Percentiles rank a stretch among this genome's conserved stretches.
Conservation (phyloP, 768 basidiomycete species). For the Serendipita sp. region DNA sequence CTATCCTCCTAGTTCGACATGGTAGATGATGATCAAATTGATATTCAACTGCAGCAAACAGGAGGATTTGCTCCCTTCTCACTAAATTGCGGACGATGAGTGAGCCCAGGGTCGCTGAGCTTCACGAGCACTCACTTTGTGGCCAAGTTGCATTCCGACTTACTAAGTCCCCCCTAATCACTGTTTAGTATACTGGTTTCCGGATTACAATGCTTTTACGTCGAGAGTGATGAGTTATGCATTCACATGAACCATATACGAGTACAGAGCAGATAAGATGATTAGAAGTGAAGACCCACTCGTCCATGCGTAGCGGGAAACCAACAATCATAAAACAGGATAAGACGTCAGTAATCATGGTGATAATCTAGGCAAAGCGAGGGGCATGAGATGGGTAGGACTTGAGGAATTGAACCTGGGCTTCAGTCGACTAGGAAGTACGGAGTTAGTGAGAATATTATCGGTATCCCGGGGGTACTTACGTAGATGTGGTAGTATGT, state of each 20-base stretch:
- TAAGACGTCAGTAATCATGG: not conserved
- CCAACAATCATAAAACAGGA: not conserved
- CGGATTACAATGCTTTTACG: not conserved
- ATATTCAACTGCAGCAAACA: conserved; percentile 4
- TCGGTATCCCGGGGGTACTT: conserved; percentile 33
- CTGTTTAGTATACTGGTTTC: not conserved
- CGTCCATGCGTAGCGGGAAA: not conserved
- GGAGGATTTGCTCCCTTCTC: not conserved
- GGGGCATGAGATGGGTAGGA: conserved; percentile 39
- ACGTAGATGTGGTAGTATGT: conserved; percentile 17
- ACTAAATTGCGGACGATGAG: not conserved
- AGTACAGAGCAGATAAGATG: not conserved
- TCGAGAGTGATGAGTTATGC: not conserved
- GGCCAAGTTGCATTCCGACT: not conserved
- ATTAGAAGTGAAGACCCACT: not conserved
- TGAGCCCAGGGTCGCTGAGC: not conserved
- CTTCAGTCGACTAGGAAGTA: conserved; percentile 46
- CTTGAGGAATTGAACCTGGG: conserved; percentile 69
- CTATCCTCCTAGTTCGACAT: not conserved
- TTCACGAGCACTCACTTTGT: not conserved
- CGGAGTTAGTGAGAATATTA: not conserved
- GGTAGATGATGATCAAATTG: not conserved
- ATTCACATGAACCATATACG: not conserved
- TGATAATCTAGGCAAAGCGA: not conserved
- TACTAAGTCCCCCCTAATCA: not conserved